A percentile compares a stretch with the other conserved stretches of the same genome.
Conservation (phyloP, 768 basidiomycete genomes). For the Agaricus sinodeliciosus region DNA sequence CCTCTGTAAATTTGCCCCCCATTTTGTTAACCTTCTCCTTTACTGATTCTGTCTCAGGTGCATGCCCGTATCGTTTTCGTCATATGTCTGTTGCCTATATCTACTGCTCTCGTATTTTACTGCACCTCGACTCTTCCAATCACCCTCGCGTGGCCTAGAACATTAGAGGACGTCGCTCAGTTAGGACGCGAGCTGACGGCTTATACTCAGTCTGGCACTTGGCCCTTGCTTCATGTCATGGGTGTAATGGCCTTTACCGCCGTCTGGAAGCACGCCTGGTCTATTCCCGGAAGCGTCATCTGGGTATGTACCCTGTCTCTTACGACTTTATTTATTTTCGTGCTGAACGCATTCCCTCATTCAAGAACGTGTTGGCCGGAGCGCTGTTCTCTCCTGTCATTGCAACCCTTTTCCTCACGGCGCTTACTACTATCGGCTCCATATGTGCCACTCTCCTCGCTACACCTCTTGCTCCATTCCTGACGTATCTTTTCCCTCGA, state of each 20-base stretch:
- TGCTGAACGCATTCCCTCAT: slow-evolving; percentile 8
- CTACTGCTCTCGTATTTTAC: slow-evolving; percentile 65
- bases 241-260: slow-evolving; percentile 79
- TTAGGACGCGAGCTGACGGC: slow-evolving; percentile 70
- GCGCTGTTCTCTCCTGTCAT: slow-evolving; percentile 78
- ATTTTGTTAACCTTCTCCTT: slow-evolving; percentile 6
- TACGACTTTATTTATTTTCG: slow-evolving; percentile 7
- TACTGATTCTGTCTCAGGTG: slow-evolving; percentile 19
- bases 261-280: slow-evolving; percentile 97
- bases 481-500: slow-evolving; percentile 76
- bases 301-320: slow-evolving; percentile 51
- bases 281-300: slow-evolving; percentile 88
- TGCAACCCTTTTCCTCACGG: slow-evolving; percentile 75
- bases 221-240: slow-evolving; percentile 68
- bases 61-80: slow-evolving; percentile 36
- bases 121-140: slow-evolving; percentile 77
- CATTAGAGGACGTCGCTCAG: slow-evolving; percentile 66
- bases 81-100: slow-evolving; percentile 51
- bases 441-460: slow-evolving; percentile 75
- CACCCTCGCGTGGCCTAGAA: slow-evolving; percentile 70
- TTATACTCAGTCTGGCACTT: slow-evolving; percentile 66
- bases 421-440: slow-evolving; percentile 85
- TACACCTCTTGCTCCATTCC: slow-evolving; percentile 77
- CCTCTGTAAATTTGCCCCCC: slow-evolving; percentile 23
- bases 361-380: slow-evolving; percentile 83